Base-by-base conservation (phyloP, 257 asterid genomes). In the Coffea eugenioides region DNA sequence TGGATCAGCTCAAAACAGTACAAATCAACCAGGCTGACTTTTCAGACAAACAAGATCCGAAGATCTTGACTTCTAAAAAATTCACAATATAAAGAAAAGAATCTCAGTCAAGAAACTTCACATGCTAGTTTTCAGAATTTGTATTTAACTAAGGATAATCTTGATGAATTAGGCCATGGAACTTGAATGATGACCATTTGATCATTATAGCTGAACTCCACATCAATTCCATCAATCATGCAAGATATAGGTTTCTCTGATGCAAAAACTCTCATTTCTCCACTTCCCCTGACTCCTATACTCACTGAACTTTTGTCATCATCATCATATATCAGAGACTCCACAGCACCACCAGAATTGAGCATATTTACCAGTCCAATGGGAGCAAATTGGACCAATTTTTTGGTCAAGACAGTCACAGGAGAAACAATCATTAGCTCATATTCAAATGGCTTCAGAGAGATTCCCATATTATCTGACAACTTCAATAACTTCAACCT, bases 331-430 rank as follows among this genome's bases (percentile, higher is more conserved):
- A 61, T 49, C 6, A 82, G 69, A 14, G 80, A 71, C 75, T 81
- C 79, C 0, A 86, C 13, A 18, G 87, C 85, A 51, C 87, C 85
- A 25, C 87, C 85, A 16, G 85, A 71, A 46, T 86, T 86, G 70
- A 83, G 85, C 89, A 86, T 81, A 76, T 83, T 81, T 59, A 76
- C 85, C 49, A 83, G 73, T 27, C 85, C 87, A 54, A 86, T 75
- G 8, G 82, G 82, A 4, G 86, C 84, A 77, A 83, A 81, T 76
- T 81, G 84, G 45, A 76, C 84, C 34, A 27, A 64, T 36, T 82
- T 77, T 36, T 45, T 45, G 46, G 83, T 8, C 13, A 86, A 27
- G 12, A 54, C 59, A 8, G 51, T 48, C 36, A 82, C 78, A 16
- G 84, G 86, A 52, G 76, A 62, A 34, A 86, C 80, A 0, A 72